Percentiles rank a stretch among this genome's conserved stretches.
These are phyloP conservation scores for Cucumis sativus DNA, from an alignment of 306 rosid species.

Conservation along the genomic window Cucumber_9930_V3 NC_026658.2:11230001-11230500, in stretches of 20 bases:
- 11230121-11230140: no score
- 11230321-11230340: not conserved
- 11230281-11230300: not conserved
- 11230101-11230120: no score
- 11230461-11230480: constrained; percentile 40
- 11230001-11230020: no score
- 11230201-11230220: no score
- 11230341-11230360: not conserved
- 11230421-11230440: constrained; percentile 97
- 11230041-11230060: no score
- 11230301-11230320: not conserved
- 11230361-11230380: constrained; percentile 8
- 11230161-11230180: no score
- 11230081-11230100: no score
- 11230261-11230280: not conserved
- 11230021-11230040: no score
- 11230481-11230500: constrained; percentile 54
- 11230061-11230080: no score
- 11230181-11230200: no score
- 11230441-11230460: constrained; percentile 87
- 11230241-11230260: not conserved
- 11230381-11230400: constrained; percentile 36
- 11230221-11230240: no score
- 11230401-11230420: constrained; percentile 88
- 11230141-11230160: no score